phyloP scores from a whole-genome alignment of 495 filamentous ascomycete species.

The Oidiodendron maius region DNA sequence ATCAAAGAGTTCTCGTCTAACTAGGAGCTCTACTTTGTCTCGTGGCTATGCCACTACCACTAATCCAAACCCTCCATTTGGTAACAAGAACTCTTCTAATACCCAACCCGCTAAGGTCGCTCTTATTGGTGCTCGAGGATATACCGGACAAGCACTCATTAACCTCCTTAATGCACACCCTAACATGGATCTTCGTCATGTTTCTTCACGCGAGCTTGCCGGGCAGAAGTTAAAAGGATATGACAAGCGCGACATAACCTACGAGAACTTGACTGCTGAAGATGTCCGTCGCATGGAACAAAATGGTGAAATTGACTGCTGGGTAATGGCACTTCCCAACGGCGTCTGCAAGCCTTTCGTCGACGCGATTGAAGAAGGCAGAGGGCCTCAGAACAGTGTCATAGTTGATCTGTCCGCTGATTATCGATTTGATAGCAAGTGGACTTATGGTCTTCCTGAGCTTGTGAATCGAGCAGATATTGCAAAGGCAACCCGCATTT shows the following conservation, averaged over 20 bases:
- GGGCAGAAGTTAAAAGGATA: conserved; percentile 90
- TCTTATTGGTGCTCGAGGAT: conserved; percentile 91
- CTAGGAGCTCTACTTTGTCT: conserved; percentile 18
- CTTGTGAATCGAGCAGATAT: conserved; percentile 73
- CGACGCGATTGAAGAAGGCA: conserved; percentile 75
- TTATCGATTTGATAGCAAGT: conserved; percentile 83
- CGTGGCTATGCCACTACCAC: conserved; percentile 64
- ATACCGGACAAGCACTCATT: conserved; percentile 92
- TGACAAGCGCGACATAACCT: conserved; percentile 85
- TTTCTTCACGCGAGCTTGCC: conserved; percentile 89
- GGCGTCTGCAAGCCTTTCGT: conserved; percentile 96
- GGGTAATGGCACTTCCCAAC: conserved; percentile 97
- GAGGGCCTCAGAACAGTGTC: conserved; percentile 57
- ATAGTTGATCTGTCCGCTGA: conserved; percentile 94
- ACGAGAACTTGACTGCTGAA: conserved; percentile 85
- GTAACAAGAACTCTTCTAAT: conserved; percentile 85
- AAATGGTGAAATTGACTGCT: conserved; percentile 91
- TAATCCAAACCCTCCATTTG: conserved; percentile 97
- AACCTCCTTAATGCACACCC: conserved; percentile 84
- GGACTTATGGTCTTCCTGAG: conserved; percentile 96
- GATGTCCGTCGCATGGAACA: conserved; percentile 89
- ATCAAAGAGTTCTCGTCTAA: conserved; percentile 1
- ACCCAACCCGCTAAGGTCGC: conserved; percentile 75
- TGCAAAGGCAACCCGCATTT: conserved; percentile 75
- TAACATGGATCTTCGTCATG: conserved; percentile 89